Conservation (phyloP, 768 basidiomycete species). For the Dictyophora rubrovolvata region DNA sequence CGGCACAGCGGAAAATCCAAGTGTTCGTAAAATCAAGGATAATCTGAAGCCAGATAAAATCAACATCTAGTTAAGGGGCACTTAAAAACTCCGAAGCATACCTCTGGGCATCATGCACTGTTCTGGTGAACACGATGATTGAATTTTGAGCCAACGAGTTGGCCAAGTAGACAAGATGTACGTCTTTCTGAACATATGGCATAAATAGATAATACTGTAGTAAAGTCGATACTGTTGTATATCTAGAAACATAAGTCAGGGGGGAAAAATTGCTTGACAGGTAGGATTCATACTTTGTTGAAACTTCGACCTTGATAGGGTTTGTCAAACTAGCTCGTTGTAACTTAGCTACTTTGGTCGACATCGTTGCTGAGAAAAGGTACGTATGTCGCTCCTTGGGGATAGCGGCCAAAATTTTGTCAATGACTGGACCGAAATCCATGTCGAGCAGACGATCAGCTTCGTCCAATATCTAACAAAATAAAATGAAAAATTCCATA, state of each 20-base stretch:
- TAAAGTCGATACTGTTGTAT: conserved; percentile 92
- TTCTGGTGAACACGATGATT: conserved; percentile 93
- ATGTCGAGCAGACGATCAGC: conserved; percentile 92
- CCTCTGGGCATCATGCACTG: conserved; percentile 88
- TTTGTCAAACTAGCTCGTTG: conserved; percentile 89
- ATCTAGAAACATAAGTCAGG: conserved; percentile 37
- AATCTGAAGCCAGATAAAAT: conserved; percentile 36
- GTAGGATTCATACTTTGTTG: conserved; percentile 60
- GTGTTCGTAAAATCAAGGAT: conserved; percentile 77
- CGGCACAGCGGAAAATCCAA: conserved; percentile 92
- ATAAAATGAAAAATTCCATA: not conserved
- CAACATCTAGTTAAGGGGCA: not conserved
- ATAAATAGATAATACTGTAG: conserved; percentile 94
- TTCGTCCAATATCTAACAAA: conserved; percentile 83
- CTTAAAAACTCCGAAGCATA: conserved; percentile 18
- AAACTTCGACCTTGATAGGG: conserved; percentile 90
- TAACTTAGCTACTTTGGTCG: conserved; percentile 93
- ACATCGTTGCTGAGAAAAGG: conserved; percentile 98
- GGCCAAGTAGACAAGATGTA: conserved; percentile 78
- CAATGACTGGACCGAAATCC: conserved; percentile 92
- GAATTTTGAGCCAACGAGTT: conserved; percentile 87
- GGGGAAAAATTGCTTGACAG: not conserved
- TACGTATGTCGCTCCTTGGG: conserved; percentile 93
- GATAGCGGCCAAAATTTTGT: conserved; percentile 91
- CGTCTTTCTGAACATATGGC: conserved; percentile 86